Base-by-base conservation (phyloP, 169 alveolate species). In the Eimeria acervulina region DNA sequence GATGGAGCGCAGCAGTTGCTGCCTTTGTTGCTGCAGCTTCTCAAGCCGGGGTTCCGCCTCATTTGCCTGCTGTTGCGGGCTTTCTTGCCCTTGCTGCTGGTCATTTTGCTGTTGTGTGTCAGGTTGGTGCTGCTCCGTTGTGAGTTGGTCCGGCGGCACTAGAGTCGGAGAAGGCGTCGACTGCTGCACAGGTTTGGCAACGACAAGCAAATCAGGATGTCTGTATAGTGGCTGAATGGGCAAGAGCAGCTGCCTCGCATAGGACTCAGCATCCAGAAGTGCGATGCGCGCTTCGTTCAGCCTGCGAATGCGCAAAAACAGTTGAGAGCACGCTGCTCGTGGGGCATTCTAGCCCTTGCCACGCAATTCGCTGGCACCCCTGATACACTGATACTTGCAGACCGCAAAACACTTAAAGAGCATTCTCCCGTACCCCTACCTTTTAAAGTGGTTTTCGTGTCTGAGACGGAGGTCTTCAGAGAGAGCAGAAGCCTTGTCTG, bases 211-310 rank as follows among this genome's bases (percentile, higher is more conserved):
- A 40, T 84, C 92, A 0, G 96, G 96, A 28, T 93, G 96, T 52
- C 89, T 84, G 85, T 93, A 93, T 26, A 93, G 91, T 87, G 96
- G 91, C 93, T 93, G 96, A 42, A 6, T 44, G 33, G 96, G 96
- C 70, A 93, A 51, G 36, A 74, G 91, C 84, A 76, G 92, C 81
- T 93, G 96, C 3, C 89, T 42, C 38, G 93, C 93, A 44, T 63
- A 81, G 40, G 90, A 63, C 68, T 93, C 55, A 6, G 81, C 83
- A 61, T 93, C 92, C 63, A 81, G 84, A 4, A 93, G 85, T n/a
- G 96, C 76, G 36, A 76, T 83, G 28, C 96, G 92, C 59, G 96
- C 96, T 38, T 93, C 96, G 66, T 93, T 93, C 55, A 93, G 91
- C 87, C 96, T 93, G 93, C 10, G 23, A 23, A 21, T 15, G 42